Evolutionary conservation across 306 rosid genomes (phyloP), one percentile per base, ranked within the genome.

Genomic region (Geum urbanum): DNA sequence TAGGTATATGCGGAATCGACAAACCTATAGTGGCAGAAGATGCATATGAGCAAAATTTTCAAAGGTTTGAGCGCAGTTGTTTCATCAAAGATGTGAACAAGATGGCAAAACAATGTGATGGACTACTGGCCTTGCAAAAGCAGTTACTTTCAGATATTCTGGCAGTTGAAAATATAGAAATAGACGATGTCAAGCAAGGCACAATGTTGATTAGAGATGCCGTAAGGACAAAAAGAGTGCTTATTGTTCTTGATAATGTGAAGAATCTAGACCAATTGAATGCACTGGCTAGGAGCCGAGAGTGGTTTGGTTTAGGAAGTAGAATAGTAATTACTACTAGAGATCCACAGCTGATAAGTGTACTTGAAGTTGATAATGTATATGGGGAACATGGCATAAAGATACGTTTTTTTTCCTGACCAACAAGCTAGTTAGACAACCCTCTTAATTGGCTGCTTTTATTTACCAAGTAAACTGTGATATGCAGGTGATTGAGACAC

Each of bases 401-500:
- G 65, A 71, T 73, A 24, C 50, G 32, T 1, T 18, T 0, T 20
- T 37, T 22, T 3, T n/a, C 1, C 5, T 22, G 46, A 10, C 15
- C 3, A 1, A 58, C 5, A 11, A 55, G 32, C 11, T 51, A 55
- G 2, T 41, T 45, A n/a, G 13, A 22, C 22, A 0, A 20, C 44
- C 19, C 4, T 41, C 5, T 40, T 22, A 1, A 9, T 19, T 1
- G 32, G 32, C 32, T 27, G 32, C 32, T 27, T 27, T 27, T 1
- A 27, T 52, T 13, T 14, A 11, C 43, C 16, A 63, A 9, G 7
- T 1, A 41, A 12, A 50, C 20, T 10, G 12, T 43, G 45, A 52
- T 41, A 20, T 72, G 68, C 72, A 66, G 81, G 72, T 77, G 19
- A 16, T 77, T 19, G 46, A 66, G 56, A 61, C 68, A 7, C 60